Conservation (phyloP, 2,329 filamentous ascomycete species). For the Paracorniculantispora psalliotae region DNA sequence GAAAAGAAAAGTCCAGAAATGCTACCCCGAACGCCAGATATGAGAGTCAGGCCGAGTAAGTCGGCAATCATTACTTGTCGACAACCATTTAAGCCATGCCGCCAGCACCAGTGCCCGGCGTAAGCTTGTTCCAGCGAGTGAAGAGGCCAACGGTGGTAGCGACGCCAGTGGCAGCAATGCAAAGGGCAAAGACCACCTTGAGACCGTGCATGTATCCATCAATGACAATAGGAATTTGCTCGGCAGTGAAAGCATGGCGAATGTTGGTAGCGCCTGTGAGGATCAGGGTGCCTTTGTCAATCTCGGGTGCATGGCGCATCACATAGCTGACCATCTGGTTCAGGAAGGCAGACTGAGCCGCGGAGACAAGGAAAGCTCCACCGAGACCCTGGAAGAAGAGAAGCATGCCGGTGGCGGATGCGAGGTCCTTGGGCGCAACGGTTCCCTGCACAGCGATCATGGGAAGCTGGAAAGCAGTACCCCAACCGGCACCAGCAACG, state of each 20-base stretch:
- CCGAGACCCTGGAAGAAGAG: conserved; percentile 48
- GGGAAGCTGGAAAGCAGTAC: conserved; percentile 42
- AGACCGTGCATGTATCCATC: conserved; percentile 59
- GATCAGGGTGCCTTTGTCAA: conserved; percentile 33
- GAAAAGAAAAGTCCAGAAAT: background rate
- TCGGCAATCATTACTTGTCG: background rate
- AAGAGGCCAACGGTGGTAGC: conserved; percentile 30
- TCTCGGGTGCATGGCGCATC: conserved; percentile 28
- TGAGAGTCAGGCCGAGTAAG: background rate
- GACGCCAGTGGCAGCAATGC: conserved; percentile 42
- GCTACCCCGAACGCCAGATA: background rate
- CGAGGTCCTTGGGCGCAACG: conserved; percentile 37
- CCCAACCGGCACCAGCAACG: conserved; percentile 43
- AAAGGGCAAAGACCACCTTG: conserved; percentile 57
- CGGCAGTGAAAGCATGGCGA: conserved; percentile 41
- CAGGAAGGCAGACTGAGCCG: conserved; percentile 42
- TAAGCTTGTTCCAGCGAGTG: conserved; percentile 36
- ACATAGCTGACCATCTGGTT: conserved; percentile 38
- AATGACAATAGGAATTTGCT: conserved; percentile 51
- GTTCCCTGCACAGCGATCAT: conserved; percentile 45
- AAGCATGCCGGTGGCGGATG: conserved; percentile 43
- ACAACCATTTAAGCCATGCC: conserved; percentile 25
- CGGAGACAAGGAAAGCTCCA: conserved; percentile 46
- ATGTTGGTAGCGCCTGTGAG: conserved; percentile 51
- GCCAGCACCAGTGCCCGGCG: conserved; percentile 23